These are phyloP conservation scores for Entomortierella chlamydospora DNA, from an alignment of 192 early-diverging fungal genomes.

Conservation along the genomic window DNA sequence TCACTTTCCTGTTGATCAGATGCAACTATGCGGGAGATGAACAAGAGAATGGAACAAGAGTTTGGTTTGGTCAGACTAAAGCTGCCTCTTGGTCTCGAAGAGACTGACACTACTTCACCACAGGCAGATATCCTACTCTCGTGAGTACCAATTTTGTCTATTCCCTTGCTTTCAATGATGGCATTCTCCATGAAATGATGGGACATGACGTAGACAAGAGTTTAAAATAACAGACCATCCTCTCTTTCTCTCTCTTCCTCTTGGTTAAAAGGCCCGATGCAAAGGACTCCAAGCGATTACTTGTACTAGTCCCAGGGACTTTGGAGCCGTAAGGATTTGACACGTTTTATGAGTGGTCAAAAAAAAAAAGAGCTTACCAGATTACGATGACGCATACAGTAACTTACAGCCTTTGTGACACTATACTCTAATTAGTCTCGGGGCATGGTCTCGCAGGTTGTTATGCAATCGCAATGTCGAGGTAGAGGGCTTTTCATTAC, in stretches of 20 bases:
- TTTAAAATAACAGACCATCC: background rate
- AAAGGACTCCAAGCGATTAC: constrained; percentile 22
- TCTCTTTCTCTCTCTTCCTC: background rate
- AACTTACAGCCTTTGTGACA: too few relatives aligned
- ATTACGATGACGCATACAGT: too few relatives aligned
- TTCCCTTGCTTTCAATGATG: too few relatives aligned
- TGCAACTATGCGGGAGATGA: constrained; percentile 3
- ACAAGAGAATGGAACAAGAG: constrained; percentile 19
- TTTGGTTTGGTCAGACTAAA: constrained; percentile 8
- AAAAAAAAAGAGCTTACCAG: too few relatives aligned
- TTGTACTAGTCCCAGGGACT: constrained; percentile 23
- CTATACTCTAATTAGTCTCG: constrained; percentile 32
- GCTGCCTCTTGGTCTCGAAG: constrained; percentile 28
- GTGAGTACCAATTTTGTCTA: constrained; percentile 1
- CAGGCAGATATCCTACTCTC: constrained; percentile 28
- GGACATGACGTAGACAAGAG: background rate
- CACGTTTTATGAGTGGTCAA: too few relatives aligned
- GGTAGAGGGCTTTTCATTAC: constrained; percentile 1
- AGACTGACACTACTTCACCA: constrained; percentile 19
- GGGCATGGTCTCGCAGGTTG: constrained; percentile 37
- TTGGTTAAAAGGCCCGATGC: constrained; percentile 9
- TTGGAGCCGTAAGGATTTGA: constrained; percentile 42
- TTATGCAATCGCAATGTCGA: constrained; percentile 19
- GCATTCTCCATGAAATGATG: background rate
- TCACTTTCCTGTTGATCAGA: background rate